Conservation (phyloP, 164 flowering plant genomes). For the Nymphaea thermarum region DNA sequence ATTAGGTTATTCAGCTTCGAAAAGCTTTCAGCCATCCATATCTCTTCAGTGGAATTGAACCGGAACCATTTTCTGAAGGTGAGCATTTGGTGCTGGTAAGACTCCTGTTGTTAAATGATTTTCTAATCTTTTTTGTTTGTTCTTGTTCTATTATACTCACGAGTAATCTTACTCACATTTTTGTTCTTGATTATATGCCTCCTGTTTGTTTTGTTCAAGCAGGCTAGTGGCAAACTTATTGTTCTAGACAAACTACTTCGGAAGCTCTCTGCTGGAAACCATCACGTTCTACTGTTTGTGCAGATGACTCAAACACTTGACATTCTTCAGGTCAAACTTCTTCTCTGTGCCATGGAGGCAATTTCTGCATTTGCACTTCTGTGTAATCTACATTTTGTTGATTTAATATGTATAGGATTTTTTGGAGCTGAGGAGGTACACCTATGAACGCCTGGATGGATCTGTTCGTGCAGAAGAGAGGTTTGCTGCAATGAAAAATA, state of each 20-base stretch:
- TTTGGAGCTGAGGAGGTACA: conserved; percentile 66
- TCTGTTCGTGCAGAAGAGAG: conserved; percentile 96
- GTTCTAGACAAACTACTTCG: conserved; percentile 69
- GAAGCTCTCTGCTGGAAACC: conserved; percentile 57
- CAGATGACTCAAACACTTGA: conserved; percentile 96
- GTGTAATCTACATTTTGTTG: conserved; percentile 84
- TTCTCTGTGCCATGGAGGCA: background rate
- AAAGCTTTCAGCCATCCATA: conserved; percentile 98
- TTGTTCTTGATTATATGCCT: conserved; percentile 1
- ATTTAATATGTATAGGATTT: conserved; percentile 51
- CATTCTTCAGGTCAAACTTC: conserved; percentile 64
- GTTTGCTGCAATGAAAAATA: conserved; percentile 96
- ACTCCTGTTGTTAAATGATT: background rate
- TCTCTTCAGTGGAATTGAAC: conserved; percentile 92
- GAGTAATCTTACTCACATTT: background rate
- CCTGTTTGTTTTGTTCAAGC: conserved; percentile 9
- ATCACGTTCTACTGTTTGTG: conserved; percentile 84
- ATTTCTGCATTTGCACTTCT: too few relatives aligned
- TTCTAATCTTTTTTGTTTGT: background rate
- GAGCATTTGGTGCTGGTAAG: conserved; percentile 89
- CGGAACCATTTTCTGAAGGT: conserved; percentile 95
- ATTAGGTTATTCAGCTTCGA: conserved; percentile 74
- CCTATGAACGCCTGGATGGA: conserved; percentile 97
- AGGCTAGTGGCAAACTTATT: conserved; percentile 94
- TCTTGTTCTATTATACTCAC: too few relatives aligned